Conservation (phyloP, 768 basidiomycete species). For the Lentinus tigrinus region DNA sequence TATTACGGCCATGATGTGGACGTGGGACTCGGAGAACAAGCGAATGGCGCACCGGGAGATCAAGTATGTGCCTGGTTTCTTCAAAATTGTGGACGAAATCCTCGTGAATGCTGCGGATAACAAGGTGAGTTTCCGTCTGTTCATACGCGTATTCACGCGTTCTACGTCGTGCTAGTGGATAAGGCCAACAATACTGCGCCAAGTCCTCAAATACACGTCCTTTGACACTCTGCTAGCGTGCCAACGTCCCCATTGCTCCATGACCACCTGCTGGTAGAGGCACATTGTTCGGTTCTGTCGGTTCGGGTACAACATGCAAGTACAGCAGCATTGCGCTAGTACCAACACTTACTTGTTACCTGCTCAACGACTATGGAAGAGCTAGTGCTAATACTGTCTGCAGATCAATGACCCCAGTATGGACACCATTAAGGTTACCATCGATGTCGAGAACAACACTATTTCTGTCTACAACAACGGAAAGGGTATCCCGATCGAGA, state of each 20-base stretch:
- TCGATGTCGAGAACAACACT: slow-evolving; percentile 77
- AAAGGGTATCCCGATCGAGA: slow-evolving; percentile 93
- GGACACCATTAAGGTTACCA: slow-evolving; percentile 87
- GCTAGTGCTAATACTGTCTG: not conserved
- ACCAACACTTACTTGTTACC: not conserved
- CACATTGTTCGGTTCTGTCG: not conserved
- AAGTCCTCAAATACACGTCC: too few species aligned
- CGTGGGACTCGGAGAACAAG: slow-evolving; percentile 80
- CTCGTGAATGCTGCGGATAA: slow-evolving; percentile 99
- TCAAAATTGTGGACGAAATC: slow-evolving; percentile 99
- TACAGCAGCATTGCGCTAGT: too few species aligned
- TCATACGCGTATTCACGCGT: not conserved
- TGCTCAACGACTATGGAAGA: not conserved
- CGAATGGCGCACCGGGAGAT: slow-evolving; percentile 82
- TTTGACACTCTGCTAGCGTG: too few species aligned
- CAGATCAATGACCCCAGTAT: slow-evolving; percentile 91
- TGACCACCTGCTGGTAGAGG: not conserved
- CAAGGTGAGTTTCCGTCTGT: slow-evolving; percentile 63
- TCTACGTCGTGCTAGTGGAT: too few species aligned
- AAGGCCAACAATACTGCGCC: too few species aligned
- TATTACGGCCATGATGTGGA: slow-evolving; percentile 89
- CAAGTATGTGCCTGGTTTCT: slow-evolving; percentile 94
- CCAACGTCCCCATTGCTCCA: not conserved
- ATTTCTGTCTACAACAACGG: slow-evolving; percentile 98
- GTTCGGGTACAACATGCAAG: too few species aligned